Base-by-base conservation (phyloP, 306 rosid genomes). In the Pyrus betulifolia region DNA sequence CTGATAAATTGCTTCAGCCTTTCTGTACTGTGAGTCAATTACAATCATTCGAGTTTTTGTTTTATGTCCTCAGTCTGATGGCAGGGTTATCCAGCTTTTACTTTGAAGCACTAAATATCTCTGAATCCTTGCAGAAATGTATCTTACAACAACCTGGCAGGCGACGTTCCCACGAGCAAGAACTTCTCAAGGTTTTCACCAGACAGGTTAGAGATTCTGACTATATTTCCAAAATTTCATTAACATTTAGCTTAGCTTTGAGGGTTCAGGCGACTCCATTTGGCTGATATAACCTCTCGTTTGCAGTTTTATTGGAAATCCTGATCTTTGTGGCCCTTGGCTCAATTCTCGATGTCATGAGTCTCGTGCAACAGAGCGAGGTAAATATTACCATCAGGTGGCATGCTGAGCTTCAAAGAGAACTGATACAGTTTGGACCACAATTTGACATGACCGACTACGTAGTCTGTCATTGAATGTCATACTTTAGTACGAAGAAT, bases 291-390 rank as follows among this genome's bases (percentile, higher is more conserved):
- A 44, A 67, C 23, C 52, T 71, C 74, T 35, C 71, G 3, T 85
- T 49, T 78, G 65, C 87, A 96, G 99, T 76, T 96, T 93, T 82
- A 66, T 96, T 75, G 99, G 99, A 85, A 96, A 96, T 79, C 85
- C 92, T 18, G 86, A 79, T 76, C 96, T 96, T 19, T 96, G 99
- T 76, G 97, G 99, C 70, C 78, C 83, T 80, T 89, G 99, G 98
- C 83, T 85, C 63, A 84, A 74, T 84, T 89, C 83, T 52, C 89
- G 85, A 1, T 96, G 99, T 82, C 91, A 77, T 11, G 85, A 77
- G 28, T 68, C 87, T 80, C 96, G 12, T n/a, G 76, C 96, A 57
- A 28, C 89, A 5, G 97, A 85, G 79, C 85, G 93, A 84, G 98
- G 99, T 91, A 74, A 68, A 69, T 60, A 75, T 40, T 28, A 71